These are phyloP conservation scores for Peronospora belbahrii DNA, from an alignment of 352 stramenopile genomes.

Conservation along the genomic window DNA sequence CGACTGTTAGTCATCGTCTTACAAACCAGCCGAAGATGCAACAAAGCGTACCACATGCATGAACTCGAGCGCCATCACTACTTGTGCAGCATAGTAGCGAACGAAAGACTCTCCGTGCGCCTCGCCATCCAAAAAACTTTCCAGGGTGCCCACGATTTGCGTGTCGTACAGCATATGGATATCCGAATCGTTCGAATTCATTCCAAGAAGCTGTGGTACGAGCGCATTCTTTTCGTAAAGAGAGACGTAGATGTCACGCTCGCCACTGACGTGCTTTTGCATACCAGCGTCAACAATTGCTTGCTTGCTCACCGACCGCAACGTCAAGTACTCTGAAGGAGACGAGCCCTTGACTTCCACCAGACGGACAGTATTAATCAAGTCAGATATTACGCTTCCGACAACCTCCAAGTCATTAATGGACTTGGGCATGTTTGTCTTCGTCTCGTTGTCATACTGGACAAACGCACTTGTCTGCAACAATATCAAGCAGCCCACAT, in stretches of 20 bases:
- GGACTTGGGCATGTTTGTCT: constrained; percentile 32
- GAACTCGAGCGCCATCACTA: constrained; percentile 75
- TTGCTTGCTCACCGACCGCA: constrained; percentile 76
- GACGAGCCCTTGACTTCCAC: constrained; percentile 56
- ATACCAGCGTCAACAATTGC: constrained; percentile 71
- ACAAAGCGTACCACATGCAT: constrained; percentile 50
- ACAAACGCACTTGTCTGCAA: constrained; percentile 47
- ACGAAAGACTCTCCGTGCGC: constrained; percentile 70
- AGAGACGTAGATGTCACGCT: constrained; percentile 79
- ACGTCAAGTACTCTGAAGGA: constrained; percentile 51
- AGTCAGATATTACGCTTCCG: constrained; percentile 63
- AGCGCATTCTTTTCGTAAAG: constrained; percentile 73
- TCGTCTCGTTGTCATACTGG: constrained; percentile 47
- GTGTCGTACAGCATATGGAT: constrained; percentile 80
- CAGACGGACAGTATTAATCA: constrained; percentile 66
- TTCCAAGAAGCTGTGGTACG: constrained; percentile 56
- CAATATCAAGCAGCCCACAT: neutral
- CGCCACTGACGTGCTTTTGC: constrained; percentile 73
- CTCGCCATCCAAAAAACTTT: constrained; percentile 66
- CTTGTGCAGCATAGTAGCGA: constrained; percentile 80
- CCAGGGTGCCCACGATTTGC: constrained; percentile 74
- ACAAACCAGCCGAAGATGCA: neutral
- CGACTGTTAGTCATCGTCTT: neutral
- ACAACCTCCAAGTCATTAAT: constrained; percentile 65
- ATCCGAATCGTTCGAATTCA: constrained; percentile 72